These are phyloP conservation scores for Mrakia frigida DNA, from an alignment of 768 basidiomycete genomes.

Conservation along the genomic window DNA sequence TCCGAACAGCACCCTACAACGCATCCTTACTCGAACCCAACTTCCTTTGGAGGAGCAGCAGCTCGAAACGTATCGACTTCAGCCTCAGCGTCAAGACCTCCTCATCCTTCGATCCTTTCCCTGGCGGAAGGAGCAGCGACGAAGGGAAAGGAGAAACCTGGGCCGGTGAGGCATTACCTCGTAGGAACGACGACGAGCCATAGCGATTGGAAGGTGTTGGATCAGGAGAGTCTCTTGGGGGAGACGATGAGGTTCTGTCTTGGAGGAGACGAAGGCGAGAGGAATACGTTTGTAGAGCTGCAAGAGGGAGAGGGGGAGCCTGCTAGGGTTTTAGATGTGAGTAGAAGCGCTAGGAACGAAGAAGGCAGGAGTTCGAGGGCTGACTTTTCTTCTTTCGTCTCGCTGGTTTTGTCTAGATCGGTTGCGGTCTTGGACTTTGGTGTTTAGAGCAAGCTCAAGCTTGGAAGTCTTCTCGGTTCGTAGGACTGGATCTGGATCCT, in stretches of 20 bases:
- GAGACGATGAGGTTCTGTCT: background rate
- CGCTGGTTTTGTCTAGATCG: background rate
- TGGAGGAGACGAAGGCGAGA: background rate
- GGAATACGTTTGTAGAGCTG: background rate
- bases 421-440: constrained; percentile 16
- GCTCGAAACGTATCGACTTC: background rate
- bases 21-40: background rate
- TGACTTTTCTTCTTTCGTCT: background rate
- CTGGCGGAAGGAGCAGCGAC: background rate
- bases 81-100: background rate
- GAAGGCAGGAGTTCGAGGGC: background rate
- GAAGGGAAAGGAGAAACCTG: background rate
- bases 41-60: background rate
- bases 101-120: background rate
- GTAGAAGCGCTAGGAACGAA: background rate
- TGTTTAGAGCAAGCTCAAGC: constrained; percentile 4
- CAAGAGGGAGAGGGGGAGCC: background rate
- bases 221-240: background rate
- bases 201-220: background rate
- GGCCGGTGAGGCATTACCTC: background rate
- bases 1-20: background rate
- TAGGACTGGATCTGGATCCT: constrained; percentile 40
- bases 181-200: background rate
- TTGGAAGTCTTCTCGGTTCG: constrained; percentile 33
- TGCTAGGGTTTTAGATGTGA: background rate